Evolutionary conservation across 2,329 filamentous ascomycete genomes (phyloP), one percentile per base, ranked within the genome.

Genomic region (Bipolaris cookei): DNA sequence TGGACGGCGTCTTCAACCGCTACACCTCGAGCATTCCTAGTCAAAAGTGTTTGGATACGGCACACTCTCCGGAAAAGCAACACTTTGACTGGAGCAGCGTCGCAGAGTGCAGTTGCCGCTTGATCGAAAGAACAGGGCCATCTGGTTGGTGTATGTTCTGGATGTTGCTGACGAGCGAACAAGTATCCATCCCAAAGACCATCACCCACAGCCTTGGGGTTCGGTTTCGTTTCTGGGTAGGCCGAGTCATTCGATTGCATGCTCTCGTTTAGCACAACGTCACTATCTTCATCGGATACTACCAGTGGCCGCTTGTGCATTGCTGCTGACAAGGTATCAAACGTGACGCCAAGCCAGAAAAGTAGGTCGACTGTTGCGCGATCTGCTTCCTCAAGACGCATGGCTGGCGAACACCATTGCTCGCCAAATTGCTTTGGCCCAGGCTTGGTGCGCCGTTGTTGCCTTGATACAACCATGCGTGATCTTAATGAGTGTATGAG

Each of bases 321-420:
- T 1, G 82, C 82, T 1, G 84, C 79, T 0, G 82, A 84, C 7
- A 86, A 71, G 0, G 84, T 86, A 63, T 86, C 84, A 46, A 85
- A 83, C 83, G 86, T 86, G 42, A 86, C 75, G 0, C 81, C 82
- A 21, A 87, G 74, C 84, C 84, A 87, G 65, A 83, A 86, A 3
- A 86, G 65, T 13, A 86, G 71, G 13, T 82, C 78, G 23, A 86
- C 76, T 0, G 84, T 86, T 10, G 78, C 73, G 16, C 73, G 71
- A 68, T 81, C 73, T 16, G 77, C 72, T 25, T 65, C 55, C 41
- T 69, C 72, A 11, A 77, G 62, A 5, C 59, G 57, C 28, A 66
- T 64, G 4, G 56, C 46, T 5, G 61, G 60, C n/a, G 56, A 46
- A 6, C 56, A 62, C 20, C 61, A 51, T 41, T 57, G 58, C 30